phyloP scores from a whole-genome alignment of 2,329 filamentous ascomycete genomes.

The Dichotomopilus funicola region DNA sequence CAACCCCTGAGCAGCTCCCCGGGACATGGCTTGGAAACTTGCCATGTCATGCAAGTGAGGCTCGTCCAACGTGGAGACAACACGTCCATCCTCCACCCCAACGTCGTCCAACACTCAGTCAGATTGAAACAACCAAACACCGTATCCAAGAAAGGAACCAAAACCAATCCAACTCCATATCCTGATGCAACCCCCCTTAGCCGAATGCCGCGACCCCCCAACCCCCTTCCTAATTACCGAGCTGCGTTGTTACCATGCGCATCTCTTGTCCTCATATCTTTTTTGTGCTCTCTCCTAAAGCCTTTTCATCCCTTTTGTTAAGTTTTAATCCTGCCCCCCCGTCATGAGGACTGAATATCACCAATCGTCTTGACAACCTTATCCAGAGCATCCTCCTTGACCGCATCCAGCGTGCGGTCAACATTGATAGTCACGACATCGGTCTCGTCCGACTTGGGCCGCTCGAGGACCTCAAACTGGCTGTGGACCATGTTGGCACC shows the following conservation, averaged over 20 bases:
- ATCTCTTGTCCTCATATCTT: background rate
- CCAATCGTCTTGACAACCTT: conserved; percentile 51
- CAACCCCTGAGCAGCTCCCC: no score
- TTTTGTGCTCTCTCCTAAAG: background rate
- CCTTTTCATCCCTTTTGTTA: no score
- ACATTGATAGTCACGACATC: conserved; percentile 70
- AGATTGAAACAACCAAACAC: no score
- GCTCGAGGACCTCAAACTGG: conserved; percentile 83
- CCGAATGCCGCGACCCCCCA: background rate
- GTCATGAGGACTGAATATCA: conserved; percentile 27
- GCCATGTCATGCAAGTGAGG: conserved; percentile 6
- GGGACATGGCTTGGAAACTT: background rate
- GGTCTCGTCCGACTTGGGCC: conserved; percentile 61
- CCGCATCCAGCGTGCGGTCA: conserved; percentile 49
- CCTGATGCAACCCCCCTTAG: conserved; percentile 4
- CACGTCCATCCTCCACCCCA: background rate
- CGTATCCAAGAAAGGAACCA: background rate
- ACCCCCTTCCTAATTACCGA: background rate
- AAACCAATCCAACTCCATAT: conserved; percentile 9
- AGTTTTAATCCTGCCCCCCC: no score
- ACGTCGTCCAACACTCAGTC: background rate
- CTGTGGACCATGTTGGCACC: conserved; percentile 91
- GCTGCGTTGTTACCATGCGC: background rate
- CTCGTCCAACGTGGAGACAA: background rate
- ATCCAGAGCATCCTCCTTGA: conserved; percentile 53